A percentile compares a stretch with the other conserved stretches of the same genome.
Conservation (phyloP, 1,139 yeast species). For the Groenewaldozyma auringiensis region DNA sequence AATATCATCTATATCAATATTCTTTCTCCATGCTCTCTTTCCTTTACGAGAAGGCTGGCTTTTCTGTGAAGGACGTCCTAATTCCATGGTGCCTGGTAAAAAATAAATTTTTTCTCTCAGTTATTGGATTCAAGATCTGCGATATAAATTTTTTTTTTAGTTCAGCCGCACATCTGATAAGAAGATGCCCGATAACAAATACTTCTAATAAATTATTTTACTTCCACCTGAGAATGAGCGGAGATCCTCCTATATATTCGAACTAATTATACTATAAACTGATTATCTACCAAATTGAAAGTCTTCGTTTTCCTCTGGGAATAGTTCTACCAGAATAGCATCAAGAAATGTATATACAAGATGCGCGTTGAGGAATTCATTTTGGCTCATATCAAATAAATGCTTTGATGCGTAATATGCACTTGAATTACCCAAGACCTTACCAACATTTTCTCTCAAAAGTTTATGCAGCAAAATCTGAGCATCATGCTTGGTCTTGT, state of each 20-base stretch:
- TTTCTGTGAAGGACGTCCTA: slow-evolving; percentile 30
- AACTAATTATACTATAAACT: too few species aligned
- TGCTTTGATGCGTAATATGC: slow-evolving; percentile 55
- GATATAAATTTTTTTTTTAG: too few species aligned
- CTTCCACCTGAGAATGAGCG: neutral
- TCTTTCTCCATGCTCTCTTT: slow-evolving; percentile 92
- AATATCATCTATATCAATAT: slow-evolving; percentile 76
- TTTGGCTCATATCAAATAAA: slow-evolving; percentile 64
- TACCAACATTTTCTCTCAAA: slow-evolving; percentile 60
- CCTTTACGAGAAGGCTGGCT: slow-evolving; percentile 81
- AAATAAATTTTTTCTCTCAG: neutral
- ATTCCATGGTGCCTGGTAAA: slow-evolving; percentile 22
- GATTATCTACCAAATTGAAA: neutral
- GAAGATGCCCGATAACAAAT: neutral
- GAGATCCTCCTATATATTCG: too few species aligned
- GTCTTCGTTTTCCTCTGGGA: slow-evolving; percentile 19
- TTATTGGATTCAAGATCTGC: too few species aligned
- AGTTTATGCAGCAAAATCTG: slow-evolving; percentile 47
- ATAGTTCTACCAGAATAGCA: slow-evolving; percentile 38
- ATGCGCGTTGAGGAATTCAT: slow-evolving; percentile 61
- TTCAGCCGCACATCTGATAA: too few species aligned
- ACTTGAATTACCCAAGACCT: slow-evolving; percentile 62
- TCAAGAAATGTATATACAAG: slow-evolving; percentile 54
- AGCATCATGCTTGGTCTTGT: slow-evolving; percentile 52
- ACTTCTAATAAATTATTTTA: neutral